Evolutionary conservation across 1,284 basidiomycete species (phyloP).

Genomic region (Somion occarium): DNA sequence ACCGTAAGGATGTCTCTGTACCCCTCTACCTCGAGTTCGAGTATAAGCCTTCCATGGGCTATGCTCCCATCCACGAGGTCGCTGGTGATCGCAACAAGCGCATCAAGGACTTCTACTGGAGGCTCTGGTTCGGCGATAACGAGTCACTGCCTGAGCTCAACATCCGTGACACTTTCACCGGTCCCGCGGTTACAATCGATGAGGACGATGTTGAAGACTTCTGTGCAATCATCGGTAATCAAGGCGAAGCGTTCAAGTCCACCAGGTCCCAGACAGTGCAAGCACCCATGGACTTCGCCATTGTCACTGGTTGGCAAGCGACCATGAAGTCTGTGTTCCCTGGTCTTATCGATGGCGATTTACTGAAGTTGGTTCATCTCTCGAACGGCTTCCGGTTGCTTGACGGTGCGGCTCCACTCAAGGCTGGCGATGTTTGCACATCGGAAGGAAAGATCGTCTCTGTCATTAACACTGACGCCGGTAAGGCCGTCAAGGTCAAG

Average conservation of each 20-base stretch:
- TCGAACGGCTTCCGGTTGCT: conserved; percentile 94
- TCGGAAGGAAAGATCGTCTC: conserved; percentile 88
- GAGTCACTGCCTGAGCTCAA: conserved; percentile 71
- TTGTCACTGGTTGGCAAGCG: conserved; percentile 97
- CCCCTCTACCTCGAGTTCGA: conserved; percentile 81
- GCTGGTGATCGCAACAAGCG: conserved; percentile 81
- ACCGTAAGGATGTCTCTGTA: conserved; percentile 72
- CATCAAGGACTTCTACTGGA: conserved; percentile 98
- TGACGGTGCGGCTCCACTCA: conserved; percentile 71
- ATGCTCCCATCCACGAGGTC: conserved; percentile 91
- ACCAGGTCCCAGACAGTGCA: conserved; percentile 65
- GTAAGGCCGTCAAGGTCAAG: conserved; percentile 92
- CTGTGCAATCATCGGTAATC: conserved; percentile 92
- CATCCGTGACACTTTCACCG: conserved; percentile 75
- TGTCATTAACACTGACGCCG: conserved; percentile 87
- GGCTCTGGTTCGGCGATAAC: conserved; percentile 90
- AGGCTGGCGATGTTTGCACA: conserved; percentile 87
- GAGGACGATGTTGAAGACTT: conserved; percentile 80
- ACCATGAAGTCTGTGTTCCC: conserved; percentile 99
- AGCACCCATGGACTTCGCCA: conserved; percentile 98
- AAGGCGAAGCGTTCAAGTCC: conserved; percentile 86
- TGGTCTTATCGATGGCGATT: conserved; percentile 83
- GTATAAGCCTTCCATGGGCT: conserved; percentile 88
- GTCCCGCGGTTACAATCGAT: conserved; percentile 80
- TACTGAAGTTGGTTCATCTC: conserved; percentile 94